A percentile compares a stretch with the other conserved stretches of the same genome.
phyloP scores from a whole-genome alignment of 768 basidiomycete genomes.

The Collybiopsis luxurians region DNA sequence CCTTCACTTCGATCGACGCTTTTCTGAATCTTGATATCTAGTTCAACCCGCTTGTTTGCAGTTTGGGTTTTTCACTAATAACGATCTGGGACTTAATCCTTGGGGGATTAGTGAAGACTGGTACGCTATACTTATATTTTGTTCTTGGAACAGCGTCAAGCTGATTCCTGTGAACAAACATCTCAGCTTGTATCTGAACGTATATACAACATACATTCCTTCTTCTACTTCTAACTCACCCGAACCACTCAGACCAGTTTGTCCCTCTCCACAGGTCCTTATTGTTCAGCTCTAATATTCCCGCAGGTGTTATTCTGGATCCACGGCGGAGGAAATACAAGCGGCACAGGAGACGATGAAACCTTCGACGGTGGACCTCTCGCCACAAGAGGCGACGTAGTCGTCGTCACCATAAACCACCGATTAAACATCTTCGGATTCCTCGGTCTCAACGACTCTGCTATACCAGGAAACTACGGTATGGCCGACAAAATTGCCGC shows the following conservation, averaged over 20 bases:
- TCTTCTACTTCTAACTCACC: slow-evolving; percentile 7
- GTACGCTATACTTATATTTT: neutral
- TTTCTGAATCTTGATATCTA: neutral
- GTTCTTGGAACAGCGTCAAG: too few species aligned
- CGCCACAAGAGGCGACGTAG: slow-evolving; percentile 35
- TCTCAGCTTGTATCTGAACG: slow-evolving; percentile 27
- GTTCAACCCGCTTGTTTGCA: slow-evolving; percentile 17
- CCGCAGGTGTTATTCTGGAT: slow-evolving; percentile 31
- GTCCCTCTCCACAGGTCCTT: too few species aligned
- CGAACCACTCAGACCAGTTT: slow-evolving; percentile 27
- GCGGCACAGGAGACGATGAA: slow-evolving; percentile 29
- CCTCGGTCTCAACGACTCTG: slow-evolving; percentile 30
- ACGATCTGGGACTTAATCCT: slow-evolving; percentile 15
- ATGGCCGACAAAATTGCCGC: slow-evolving; percentile 38
- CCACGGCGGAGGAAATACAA: slow-evolving; percentile 36
- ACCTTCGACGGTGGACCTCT: slow-evolving; percentile 34
- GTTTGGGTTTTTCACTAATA: slow-evolving; percentile 12
- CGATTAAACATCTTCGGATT: slow-evolving; percentile 36
- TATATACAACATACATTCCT: slow-evolving; percentile 35
- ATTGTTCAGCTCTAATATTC: too few species aligned
- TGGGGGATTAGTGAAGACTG: slow-evolving; percentile 19
- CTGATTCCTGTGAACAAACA: too few species aligned
- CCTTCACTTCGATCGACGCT: neutral
- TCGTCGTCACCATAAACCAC: slow-evolving; percentile 40
- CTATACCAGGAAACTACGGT: slow-evolving; percentile 37